Base-by-base conservation (phyloP, 2,329 filamentous ascomycete species). In the Didymella pinodella region DNA sequence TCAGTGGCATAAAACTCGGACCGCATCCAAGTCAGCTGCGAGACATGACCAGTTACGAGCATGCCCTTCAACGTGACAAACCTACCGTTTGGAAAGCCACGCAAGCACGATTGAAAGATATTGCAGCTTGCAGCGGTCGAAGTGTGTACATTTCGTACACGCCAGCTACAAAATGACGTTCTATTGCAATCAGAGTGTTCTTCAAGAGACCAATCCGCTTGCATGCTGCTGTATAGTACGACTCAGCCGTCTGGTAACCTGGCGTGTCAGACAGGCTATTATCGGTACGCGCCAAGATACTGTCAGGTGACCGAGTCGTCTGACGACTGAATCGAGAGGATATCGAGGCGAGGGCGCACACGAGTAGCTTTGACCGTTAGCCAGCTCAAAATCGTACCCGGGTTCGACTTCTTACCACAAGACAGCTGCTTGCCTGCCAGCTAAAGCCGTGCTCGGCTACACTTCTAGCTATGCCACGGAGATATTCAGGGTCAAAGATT, bases 71-170 rank as follows among this genome's bases (percentile, higher is more conserved):
- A 14, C 31, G 1, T 10, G 10, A 14, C 20, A 5, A 25, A 2
- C 40, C 26, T 43, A 43, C 40, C 10, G 54, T 66, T 36, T 68
- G 63, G 51, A 71, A 63, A 16, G 63, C 58, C 12, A 73, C 67
- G 31, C 67, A 71, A 20, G 73, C 71, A 31, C 67, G 65, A 48
- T 74, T 74, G 54, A 76, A 75, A 26, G 69, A 72, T 7, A 64
- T 66, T 60, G 70, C 72, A 11, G 73, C 73, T 26, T 73, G 61
- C 5, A 76, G 59, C 7, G 73, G 74, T 2, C 69, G 65, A 28
- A 76, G 59, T 14, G 69, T 68, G 44, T 75, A 75, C 74, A 75
- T 76, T 48, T 75, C 72, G 28, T 72, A 75, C 7, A 76, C 71
- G 2, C 74, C 74, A 22, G 65, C 68, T 38, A 76, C 59, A 41